Evolutionary conservation across 805 yeast genomes (phyloP), one percentile per base, ranked within the genome.

Genomic region (Candida chilensis): DNA sequence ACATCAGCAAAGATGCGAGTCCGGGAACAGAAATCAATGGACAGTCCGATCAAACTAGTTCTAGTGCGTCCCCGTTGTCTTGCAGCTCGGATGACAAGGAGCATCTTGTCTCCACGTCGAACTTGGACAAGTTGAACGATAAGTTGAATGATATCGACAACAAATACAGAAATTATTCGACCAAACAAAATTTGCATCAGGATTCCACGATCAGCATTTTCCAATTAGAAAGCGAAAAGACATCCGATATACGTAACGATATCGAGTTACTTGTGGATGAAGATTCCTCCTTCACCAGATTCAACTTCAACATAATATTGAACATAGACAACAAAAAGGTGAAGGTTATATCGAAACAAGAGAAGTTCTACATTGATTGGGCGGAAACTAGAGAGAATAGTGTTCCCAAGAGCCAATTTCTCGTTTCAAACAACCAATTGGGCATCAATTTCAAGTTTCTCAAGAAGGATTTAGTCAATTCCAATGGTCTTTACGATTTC

Each of bases 271-370:
- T 22, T n/a, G 13, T 22, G 6, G 25, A 22, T n/a, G 25, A 22
- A 22, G 25, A 22, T 6, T 22, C 25, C 11, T n/a, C n/a, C 12
- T 22, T 22, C 25, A 22, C 25, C 11, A 7, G 25, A 22, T 22
- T 22, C 25, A 22, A 22, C 12, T n/a, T 22, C 8, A 22, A n/a
- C 12, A n/a, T 22, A 15, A n/a, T 5, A 7, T 22, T 22, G 12
- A 22, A 7, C n/a, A 11, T n/a, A 7, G 12, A 22, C 13, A 15
- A 7, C 13, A 7, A 22, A 22, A 22, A n/a, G 6, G 8, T 8
- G 11, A 7, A n/a, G 6, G 13, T 22, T n/a, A n/a, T 7, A 7
- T 22, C 25, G 6, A 11, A 6, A 7, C 25, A 22, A 22, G 25
- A 22, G 13, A 22, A n/a, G 25, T 7, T 22, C 6, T 22, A 7